Evolutionary conservation across 768 basidiomycete species (phyloP).

Genomic region (Tylopilus intermedius): DNA sequence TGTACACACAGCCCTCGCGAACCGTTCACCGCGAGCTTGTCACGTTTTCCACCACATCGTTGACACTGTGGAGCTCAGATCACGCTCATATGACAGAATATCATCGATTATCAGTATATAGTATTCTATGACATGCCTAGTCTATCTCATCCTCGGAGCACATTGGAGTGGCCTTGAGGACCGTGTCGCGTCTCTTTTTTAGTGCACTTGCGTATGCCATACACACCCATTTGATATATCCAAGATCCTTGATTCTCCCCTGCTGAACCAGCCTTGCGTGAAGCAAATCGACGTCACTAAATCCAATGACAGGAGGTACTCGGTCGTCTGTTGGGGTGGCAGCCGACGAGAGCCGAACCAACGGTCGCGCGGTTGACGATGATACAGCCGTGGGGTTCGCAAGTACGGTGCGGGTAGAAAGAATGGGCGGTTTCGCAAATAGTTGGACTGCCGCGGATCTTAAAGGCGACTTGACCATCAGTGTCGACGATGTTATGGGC

Average conservation of each 20-base stretch:
- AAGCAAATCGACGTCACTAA: constrained; percentile 70
- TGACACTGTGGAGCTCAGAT: not conserved
- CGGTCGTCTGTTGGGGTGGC: constrained; percentile 65
- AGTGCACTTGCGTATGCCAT: constrained; percentile 71
- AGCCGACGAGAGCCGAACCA: constrained; percentile 64
- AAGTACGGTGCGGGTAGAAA: constrained; percentile 57
- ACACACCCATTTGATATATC: constrained; percentile 67
- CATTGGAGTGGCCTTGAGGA: constrained; percentile 15
- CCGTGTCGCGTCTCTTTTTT: constrained; percentile 50
- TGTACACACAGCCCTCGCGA: too few species aligned
- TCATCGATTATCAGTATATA: not conserved
- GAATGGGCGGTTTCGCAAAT: constrained; percentile 42
- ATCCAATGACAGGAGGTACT: constrained; percentile 76
- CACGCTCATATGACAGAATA: not conserved
- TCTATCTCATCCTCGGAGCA: constrained; percentile 4
- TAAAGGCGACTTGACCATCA: not conserved
- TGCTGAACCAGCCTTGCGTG: constrained; percentile 66
- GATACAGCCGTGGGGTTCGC: constrained; percentile 18
- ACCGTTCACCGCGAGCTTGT: too few species aligned
- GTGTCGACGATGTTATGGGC: not conserved
- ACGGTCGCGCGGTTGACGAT: constrained; percentile 42
- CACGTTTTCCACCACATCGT: too few species aligned
- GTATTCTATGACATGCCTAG: not conserved
- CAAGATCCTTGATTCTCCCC: constrained; percentile 44
- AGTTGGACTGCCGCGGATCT: constrained; percentile 13